Conservation (phyloP, 495 filamentous ascomycete genomes). For the Penicillium bialowiezense region DNA sequence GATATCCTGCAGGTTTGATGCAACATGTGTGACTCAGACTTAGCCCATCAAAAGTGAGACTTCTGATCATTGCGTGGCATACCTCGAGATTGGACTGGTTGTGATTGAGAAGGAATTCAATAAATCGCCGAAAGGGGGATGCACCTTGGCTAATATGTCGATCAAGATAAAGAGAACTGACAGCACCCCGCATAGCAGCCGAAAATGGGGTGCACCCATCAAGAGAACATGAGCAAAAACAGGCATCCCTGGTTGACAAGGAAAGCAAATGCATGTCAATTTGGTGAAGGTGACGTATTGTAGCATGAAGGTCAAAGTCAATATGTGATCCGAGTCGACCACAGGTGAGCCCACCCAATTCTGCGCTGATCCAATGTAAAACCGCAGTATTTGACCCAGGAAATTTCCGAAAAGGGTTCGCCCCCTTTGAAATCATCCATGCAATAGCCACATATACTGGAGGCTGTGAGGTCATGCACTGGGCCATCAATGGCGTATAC, state of each 20-base stretch:
- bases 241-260: neutral
- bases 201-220: conserved; percentile 8
- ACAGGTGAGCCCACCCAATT: no score
- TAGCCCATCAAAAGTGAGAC: conserved; percentile 9
- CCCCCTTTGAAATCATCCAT: conserved; percentile 7
- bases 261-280: no score
- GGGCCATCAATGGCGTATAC: neutral
- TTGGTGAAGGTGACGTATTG: no score
- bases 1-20: neutral
- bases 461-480: neutral
- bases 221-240: conserved; percentile 4
- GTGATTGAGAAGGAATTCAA: neutral
- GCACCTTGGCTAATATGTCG: no score
- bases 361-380: no score
- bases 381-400: conserved; percentile 1
- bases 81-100: conserved; percentile 3
- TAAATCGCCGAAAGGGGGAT: neutral
- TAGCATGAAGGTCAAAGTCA: no score
- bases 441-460: neutral
- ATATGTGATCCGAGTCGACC: no score
- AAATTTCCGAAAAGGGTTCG: neutral
- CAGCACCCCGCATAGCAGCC: neutral
- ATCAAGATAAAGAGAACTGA: neutral
- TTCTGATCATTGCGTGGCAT: conserved; percentile 3
- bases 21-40: conserved; percentile 8